A percentile compares a stretch with the other conserved stretches of the same genome.
Conservation (phyloP, 2,329 filamentous ascomycete species). For the Monilinia polystroma region DNA sequence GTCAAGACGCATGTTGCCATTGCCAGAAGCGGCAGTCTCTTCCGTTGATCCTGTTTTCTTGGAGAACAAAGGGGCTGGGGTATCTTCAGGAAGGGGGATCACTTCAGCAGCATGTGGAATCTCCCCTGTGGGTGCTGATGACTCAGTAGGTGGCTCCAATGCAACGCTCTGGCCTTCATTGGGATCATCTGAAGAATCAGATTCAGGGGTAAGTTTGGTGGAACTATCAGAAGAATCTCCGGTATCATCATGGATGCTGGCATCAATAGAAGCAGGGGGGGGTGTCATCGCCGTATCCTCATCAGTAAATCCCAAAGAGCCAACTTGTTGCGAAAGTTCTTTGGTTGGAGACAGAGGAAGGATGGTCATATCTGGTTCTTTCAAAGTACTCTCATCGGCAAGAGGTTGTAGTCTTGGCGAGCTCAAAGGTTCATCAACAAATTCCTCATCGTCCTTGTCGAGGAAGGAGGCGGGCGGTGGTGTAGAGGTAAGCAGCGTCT, state of each 20-base stretch:
- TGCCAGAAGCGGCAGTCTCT: slow-evolving; percentile 31
- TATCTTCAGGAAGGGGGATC: slow-evolving; percentile 58
- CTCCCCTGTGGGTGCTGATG: slow-evolving; percentile 22
- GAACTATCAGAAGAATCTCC: slow-evolving; percentile 29
- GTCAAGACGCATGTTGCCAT: slow-evolving; percentile 27
- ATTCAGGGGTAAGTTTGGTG: slow-evolving; percentile 28
- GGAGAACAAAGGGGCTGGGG: slow-evolving; percentile 65
- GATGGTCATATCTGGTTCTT: slow-evolving; percentile 57
- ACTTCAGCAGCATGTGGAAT: slow-evolving; percentile 24
- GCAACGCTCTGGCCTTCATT: slow-evolving; percentile 23
- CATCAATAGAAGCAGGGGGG: slow-evolving; percentile 30
- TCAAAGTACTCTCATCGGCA: slow-evolving; percentile 51
- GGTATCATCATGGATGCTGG: slow-evolving; percentile 18
- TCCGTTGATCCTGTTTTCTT: slow-evolving; percentile 41
- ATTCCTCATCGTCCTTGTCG: slow-evolving; percentile 67
- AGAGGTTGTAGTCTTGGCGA: slow-evolving; percentile 64
- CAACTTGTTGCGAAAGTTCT: slow-evolving; percentile 38
- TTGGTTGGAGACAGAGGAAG: slow-evolving; percentile 58
- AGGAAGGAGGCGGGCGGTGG: slow-evolving; percentile 45
- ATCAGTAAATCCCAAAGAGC: slow-evolving; percentile 33
- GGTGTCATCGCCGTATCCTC: slow-evolving; percentile 37
- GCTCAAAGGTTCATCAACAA: slow-evolving; percentile 75
- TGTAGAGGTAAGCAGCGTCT: slow-evolving; percentile 48
- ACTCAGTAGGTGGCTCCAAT: slow-evolving; percentile 26
- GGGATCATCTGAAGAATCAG: slow-evolving; percentile 36